Conservation (phyloP, 2,329 filamentous ascomycete species). For the Cladorrhinum sp. region DNA sequence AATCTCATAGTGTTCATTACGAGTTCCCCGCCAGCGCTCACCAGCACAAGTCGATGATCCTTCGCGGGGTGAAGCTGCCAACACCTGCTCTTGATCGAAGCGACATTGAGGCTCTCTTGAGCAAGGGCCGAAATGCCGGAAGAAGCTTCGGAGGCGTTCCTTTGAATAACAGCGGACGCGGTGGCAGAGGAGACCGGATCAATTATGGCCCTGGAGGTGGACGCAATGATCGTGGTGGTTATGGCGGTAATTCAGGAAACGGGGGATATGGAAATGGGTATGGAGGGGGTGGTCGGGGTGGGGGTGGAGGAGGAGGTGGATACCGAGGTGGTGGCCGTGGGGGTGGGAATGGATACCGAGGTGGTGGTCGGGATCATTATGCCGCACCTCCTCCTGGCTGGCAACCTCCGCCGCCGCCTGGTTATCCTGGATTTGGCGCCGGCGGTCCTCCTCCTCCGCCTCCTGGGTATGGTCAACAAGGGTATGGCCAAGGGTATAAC, state of each 20-base stretch:
- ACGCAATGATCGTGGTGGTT: slow-evolving; percentile 18
- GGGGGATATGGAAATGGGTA: slow-evolving; percentile 22
- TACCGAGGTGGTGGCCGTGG: slow-evolving; percentile 11
- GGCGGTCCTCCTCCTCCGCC: slow-evolving; percentile 47
- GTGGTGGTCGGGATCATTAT: slow-evolving; percentile 24
- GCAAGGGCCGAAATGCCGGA: slow-evolving; percentile 62
- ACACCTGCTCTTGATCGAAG: slow-evolving; percentile 67
- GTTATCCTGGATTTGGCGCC: slow-evolving; percentile 41
- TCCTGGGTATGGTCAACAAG: slow-evolving; percentile 24
- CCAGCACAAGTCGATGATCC: slow-evolving; percentile 88
- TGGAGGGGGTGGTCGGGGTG: slow-evolving; percentile 13
- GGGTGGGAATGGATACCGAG: slow-evolving; percentile 9
- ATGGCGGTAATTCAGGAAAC: slow-evolving; percentile 10
- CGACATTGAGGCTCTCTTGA: slow-evolving; percentile 71
- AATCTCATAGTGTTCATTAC: slow-evolving; percentile 67
- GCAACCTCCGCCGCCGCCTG: slow-evolving; percentile 44
- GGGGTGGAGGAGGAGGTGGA: slow-evolving; percentile 8
- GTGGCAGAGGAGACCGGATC: slow-evolving; percentile 47
- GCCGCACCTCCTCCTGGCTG: slow-evolving; percentile 26
- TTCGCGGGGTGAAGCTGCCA: slow-evolving; percentile 76
- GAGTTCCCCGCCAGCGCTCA: slow-evolving; percentile 71
- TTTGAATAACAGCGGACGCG: slow-evolving; percentile 41
- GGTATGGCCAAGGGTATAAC: slow-evolving; percentile 16
- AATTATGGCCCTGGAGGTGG: slow-evolving; percentile 45
- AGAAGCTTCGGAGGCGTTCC: slow-evolving; percentile 64